These are phyloP conservation scores for Solanum hybrid DNA, from an alignment of 305 asterid genomes.

Conservation along the genomic window DNA sequence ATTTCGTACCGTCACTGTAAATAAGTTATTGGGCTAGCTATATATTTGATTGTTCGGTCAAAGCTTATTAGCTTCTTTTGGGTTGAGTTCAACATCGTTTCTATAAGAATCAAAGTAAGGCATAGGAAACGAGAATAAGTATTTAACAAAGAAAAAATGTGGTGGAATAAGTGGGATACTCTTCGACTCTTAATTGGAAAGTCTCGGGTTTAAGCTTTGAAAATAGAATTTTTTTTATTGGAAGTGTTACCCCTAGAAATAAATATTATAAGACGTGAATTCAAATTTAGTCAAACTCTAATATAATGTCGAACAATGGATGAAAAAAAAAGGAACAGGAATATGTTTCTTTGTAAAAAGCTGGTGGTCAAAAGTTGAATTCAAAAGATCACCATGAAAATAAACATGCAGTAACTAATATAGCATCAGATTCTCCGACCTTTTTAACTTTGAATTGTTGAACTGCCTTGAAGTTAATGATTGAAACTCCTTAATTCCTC, in stretches of 20 bases:
- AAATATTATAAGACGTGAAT: not conserved
- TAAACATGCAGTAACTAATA: not conserved
- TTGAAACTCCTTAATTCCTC: not conserved
- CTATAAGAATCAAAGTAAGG: not conserved
- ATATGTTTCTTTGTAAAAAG: not conserved
- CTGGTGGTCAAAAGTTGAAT: not conserved
- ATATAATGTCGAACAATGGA: not conserved
- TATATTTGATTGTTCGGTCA: not conserved
- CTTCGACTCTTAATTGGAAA: too few species aligned
- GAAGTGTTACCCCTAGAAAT: not conserved
- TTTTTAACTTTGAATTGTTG: not conserved
- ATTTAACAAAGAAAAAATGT: too few species aligned
- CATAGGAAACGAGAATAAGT: not conserved
- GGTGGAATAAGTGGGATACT: not conserved
- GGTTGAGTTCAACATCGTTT: not conserved
- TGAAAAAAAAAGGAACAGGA: not conserved
- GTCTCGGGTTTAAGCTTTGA: not conserved
- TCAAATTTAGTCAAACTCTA: not conserved
- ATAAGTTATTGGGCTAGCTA: not conserved
- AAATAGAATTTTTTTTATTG: too few species aligned
- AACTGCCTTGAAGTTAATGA: not conserved
- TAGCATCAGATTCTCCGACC: not conserved
- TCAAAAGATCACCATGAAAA: not conserved
- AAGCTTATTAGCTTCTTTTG: not conserved
- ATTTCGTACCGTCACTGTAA: not conserved